Evolutionary conservation across 768 basidiomycete species (phyloP), one percentile per base, ranked within the genome.

Genomic region (Lactarius hengduanensis): DNA sequence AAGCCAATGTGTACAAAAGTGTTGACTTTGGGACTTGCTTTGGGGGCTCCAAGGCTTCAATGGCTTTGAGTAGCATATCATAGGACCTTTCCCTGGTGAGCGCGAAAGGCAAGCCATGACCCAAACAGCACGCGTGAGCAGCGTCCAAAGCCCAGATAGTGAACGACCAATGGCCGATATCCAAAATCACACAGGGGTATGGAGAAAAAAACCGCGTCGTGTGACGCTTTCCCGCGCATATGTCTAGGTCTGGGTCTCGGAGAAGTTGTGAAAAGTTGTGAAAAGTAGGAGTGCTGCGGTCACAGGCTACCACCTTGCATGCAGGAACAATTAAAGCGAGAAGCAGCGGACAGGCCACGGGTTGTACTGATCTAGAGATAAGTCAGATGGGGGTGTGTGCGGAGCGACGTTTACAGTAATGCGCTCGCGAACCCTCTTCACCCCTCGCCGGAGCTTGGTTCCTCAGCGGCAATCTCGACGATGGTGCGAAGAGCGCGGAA

Each of bases 201-300:
- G 43, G 43, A 45, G 10, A 36, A 36, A 20, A 20, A n/a, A 45
- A 45, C 43, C 43, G 20, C 8, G 43, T 9, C 20, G 43, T 45
- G 43, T 45, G 43, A 45, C 45, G 36, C 36, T 11, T 47, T 47
- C 7, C n/a, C 4, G 10, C 45, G 10, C 45, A 47, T 22, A 41
- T 15, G 40, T 41, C 40, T 41, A 18, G 45, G 45, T 47, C 20
- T 22, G 4, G 34, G 34, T 9, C 8, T 32, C 30, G 71, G 79
- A 28, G 79, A 86, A 61, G 78, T 84, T 26, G 78, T 76, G 13
- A 11, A 78, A 86, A 61, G 78, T 84, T 26, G 78, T 76, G 13
- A 11, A 78, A 74, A 56, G 72, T 85, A 43, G 78, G 83, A 64
- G 89, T 90, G 88, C 88, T 89, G 73, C 68, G 59, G 86, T 89